phyloP scores from a whole-genome alignment of 768 basidiomycete species.

The Suillus occidentalis region DNA sequence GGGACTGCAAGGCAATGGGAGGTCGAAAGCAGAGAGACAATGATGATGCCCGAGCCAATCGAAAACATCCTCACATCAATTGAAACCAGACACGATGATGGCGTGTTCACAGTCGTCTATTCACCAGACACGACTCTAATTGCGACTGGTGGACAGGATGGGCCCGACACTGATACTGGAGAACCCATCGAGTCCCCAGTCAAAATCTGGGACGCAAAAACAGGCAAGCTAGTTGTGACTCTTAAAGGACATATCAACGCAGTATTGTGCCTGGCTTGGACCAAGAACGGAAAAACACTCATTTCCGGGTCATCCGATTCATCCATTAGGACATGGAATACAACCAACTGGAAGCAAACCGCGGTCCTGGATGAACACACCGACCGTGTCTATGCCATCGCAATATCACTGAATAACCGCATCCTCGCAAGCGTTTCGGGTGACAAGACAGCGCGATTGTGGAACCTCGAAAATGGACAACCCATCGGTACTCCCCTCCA shows the following conservation, averaged over 20 bases:
- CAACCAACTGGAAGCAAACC: neutral
- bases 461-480: neutral
- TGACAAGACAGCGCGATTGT: neutral
- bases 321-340: neutral
- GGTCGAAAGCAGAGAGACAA: no score
- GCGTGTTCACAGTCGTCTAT: neutral
- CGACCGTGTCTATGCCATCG: fast-evolving
- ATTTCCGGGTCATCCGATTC: neutral
- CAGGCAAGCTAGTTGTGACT: conserved; percentile 1
- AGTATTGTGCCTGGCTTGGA: neutral
- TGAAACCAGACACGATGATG: neutral
- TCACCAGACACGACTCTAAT: conserved; percentile 7
- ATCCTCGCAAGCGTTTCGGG: neutral
- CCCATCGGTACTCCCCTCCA: neutral
- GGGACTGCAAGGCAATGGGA: neutral
- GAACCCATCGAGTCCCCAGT: neutral
- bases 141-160: neutral
- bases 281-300: neutral
- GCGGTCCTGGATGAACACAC: neutral
- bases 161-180: neutral
- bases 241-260: neutral
- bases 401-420: neutral
- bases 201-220: conserved; percentile 1
- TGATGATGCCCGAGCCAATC: no score
- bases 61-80: neutral